Evolutionary conservation across 305 asterid genomes (phyloP), one percentile per base, ranked within the genome.

Genomic region (Coffea humblotiana): DNA sequence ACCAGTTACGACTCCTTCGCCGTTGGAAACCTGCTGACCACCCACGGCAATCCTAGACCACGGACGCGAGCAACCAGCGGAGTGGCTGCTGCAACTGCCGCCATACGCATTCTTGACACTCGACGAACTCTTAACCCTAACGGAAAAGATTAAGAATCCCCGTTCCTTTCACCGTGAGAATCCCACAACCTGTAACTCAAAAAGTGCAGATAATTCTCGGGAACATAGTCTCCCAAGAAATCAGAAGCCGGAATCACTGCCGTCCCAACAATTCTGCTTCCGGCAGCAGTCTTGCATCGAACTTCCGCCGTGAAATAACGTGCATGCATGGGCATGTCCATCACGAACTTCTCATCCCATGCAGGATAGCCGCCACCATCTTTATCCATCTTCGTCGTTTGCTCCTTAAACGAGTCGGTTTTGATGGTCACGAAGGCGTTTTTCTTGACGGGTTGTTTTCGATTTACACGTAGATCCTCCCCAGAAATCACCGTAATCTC

Each of bases 171-270:
- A 8, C 98, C 95, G 19, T 77, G 78, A 10, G 79, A 74, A 71
- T 89, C 89, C 85, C 91, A 86, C 80, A 92, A 78, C 81, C 98
- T 89, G 51, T 92, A 94, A 77, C 98, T 92, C 94, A 94, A 85
- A 79, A 94, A 92, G 51, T 88, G 93, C 86, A 89, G 32, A 65
- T 91, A 87, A 32, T 87, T 86, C n/a, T 81, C 88, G 21, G 95
- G 97, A 75, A 89, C 81, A 61, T 77, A 77, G 10, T 95, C 97
- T 16, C 94, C 98, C n/a, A 80, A 51, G 70, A 94, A 92, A 83
- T 94, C 98, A 35, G 92, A 71, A 21, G 87, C 90, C 3, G 98
- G 98, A 75, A 94, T 80, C 13, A 72, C 82, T 0, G 89, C 91
- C 0, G 85, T 63, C 63, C 97, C 98, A 66, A 91, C 8, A 6